Evolutionary conservation across 2,329 filamentous ascomycete species (phyloP).

Genomic region (Aspergillus sp.): DNA sequence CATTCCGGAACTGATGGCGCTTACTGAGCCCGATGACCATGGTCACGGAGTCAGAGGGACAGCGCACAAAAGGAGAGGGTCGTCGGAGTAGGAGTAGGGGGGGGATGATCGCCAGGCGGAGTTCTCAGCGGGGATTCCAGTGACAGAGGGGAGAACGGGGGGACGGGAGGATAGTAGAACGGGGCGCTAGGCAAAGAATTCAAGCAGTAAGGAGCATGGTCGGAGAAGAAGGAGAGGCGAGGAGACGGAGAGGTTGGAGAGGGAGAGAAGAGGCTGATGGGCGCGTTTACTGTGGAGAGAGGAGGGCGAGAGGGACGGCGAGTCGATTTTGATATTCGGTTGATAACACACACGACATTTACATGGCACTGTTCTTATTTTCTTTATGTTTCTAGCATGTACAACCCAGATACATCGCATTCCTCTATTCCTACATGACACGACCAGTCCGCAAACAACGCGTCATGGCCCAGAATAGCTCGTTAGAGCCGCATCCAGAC

Average conservation of each 20-base stretch:
- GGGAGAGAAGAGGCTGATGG: background rate
- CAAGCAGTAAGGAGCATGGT: background rate
- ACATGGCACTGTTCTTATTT: no score
- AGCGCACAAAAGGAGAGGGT: background rate
- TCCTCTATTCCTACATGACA: background rate
- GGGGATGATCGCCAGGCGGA: background rate
- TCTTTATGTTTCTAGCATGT: no score
- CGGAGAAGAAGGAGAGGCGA: background rate
- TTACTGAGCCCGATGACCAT: slow-evolving; percentile 79
- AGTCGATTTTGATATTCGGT: background rate
- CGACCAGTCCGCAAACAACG: background rate
- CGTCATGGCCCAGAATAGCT: background rate
- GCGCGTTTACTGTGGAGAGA: background rate
- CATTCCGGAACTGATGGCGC: slow-evolving; percentile 95
- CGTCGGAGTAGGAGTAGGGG: background rate
- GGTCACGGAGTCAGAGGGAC: slow-evolving; percentile 5
- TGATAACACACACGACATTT: no score
- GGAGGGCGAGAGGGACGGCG: background rate
- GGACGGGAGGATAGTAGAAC: background rate
- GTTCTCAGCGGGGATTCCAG: slow-evolving; percentile 6
- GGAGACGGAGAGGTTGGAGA: background rate
- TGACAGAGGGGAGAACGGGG: background rate
- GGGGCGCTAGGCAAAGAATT: background rate
- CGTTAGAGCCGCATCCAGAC: background rate
- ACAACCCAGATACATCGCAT: no score